Evolutionary conservation across 163 green algal species (phyloP), one percentile per base, ranked within the genome.

Genomic region (Trebouxiophyceae sp.): DNA sequence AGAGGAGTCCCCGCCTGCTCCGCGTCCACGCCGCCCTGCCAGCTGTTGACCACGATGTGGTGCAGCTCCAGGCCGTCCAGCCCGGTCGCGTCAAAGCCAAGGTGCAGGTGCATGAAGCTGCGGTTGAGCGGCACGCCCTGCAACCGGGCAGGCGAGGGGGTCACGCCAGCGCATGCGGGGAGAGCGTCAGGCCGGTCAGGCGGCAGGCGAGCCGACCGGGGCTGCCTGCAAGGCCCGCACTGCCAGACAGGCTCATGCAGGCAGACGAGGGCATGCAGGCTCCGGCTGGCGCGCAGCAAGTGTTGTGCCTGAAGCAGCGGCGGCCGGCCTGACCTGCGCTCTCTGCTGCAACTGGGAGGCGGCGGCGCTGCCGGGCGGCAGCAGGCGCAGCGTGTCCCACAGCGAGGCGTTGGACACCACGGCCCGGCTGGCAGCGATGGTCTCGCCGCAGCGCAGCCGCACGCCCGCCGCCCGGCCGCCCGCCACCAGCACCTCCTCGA

Each of bases 21-120:
- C 16, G 39, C 39, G 16, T 50, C 39, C 39, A 50, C 39, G 8
- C 39, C 39, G 8, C 70, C 47, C 0, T 86, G 74, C 89, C 87
- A 94, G 66, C 73, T 73, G 61, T 92, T 88, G 27, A 97, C 90
- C 1, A 93, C 70, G 44, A 96, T 95, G 82, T 96, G 85, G 65
- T 93, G 86, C 46, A 95, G 80, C 66, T 87, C 78, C 23, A 89
- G 66, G 33, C 84, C 79, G 5, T 83, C 66, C 34, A 86, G 39
- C 20, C 83, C 71, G 64, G 70, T 72, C 2, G 68, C 77, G 60
- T 94, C 87, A 68, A 94, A 89, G n/a, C 85, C 87, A 3, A 92
- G 23, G 67, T 95, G 87, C 7, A 92, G 71, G 74, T 95, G 85
- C 85, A 95, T 95, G 79, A 95, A 95, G 68, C 77, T 88, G 33